Evolutionary conservation across 495 filamentous ascomycete genomes (phyloP).

Genomic region (Sordaria brevicollis): DNA sequence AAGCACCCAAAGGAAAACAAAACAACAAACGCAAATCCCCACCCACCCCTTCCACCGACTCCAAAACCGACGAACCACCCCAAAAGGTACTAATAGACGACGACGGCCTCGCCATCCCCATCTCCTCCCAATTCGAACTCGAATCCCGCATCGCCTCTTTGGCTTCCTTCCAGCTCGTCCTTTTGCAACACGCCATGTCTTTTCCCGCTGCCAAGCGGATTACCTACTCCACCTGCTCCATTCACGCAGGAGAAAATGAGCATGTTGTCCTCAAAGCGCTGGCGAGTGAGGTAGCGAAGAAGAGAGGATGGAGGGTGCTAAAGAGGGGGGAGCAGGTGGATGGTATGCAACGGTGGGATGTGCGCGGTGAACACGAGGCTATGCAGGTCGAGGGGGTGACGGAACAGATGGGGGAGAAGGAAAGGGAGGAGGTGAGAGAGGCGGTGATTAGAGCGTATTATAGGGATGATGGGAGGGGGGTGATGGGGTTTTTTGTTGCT

Average conservation of each 20-base stretch:
- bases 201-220: conserved; percentile 72
- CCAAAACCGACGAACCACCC: conserved; percentile 17
- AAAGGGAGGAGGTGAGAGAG: conserved; percentile 37
- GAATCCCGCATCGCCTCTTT: conserved; percentile 56
- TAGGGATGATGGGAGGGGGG: conserved; percentile 65
- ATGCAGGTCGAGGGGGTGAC: conserved; percentile 20
- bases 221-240: conserved; percentile 87
- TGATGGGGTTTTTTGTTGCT: conserved; percentile 41
- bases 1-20: not conserved
- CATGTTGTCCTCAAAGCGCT: conserved; percentile 64
- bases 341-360: conserved; percentile 61
- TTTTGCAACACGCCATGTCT: conserved; percentile 70
- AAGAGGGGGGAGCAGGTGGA: conserved; percentile 56
- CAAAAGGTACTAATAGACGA: conserved; percentile 35
- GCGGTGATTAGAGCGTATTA: conserved; percentile 67
- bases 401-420: conserved; percentile 53
- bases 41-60: not conserved
- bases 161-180: conserved; percentile 63
- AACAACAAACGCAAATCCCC: conserved; percentile 34
- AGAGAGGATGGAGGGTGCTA: conserved; percentile 67
- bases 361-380: conserved; percentile 50
- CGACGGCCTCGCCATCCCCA: conserved; percentile 32
- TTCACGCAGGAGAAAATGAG: conserved; percentile 82
- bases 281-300: conserved; percentile 48
- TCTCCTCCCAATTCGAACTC: conserved; percentile 33